Conservation (phyloP, 768 basidiomycete genomes). For the Mycena indigotica region DNA sequence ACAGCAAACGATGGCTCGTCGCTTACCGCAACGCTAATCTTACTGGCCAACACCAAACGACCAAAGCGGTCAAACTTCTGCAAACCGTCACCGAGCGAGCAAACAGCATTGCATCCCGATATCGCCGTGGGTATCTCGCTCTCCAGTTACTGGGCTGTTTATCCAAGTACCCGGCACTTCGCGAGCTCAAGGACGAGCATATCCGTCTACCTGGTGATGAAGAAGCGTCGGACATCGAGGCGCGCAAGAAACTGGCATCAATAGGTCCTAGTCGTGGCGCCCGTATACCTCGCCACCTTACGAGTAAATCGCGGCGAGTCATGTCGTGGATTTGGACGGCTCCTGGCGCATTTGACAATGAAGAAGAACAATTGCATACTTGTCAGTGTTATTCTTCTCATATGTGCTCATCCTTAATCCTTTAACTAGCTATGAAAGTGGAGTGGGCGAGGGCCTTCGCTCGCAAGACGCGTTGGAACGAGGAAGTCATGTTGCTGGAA, state of each 20-base stretch:
- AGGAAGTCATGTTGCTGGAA: slow-evolving; percentile 13
- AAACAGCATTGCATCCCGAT: background rate
- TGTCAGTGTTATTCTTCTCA: background rate
- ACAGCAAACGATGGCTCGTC: slow-evolving; percentile 25
- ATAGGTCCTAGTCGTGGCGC: background rate
- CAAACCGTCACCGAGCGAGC: background rate
- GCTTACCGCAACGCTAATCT: slow-evolving; percentile 29
- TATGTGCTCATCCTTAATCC: background rate
- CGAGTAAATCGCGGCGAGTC: background rate
- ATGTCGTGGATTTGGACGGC: slow-evolving; percentile 19
- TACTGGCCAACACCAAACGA: slow-evolving; percentile 26
- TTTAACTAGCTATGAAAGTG: slow-evolving; percentile 8
- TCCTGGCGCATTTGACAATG: background rate
- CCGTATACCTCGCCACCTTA: background rate
- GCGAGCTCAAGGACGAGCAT: background rate
- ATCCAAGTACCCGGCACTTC: background rate
- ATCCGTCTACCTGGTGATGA: background rate
- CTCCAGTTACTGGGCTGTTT: background rate
- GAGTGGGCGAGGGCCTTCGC: slow-evolving; percentile 19
- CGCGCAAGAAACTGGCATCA: background rate
- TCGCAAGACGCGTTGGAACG: slow-evolving; percentile 7
- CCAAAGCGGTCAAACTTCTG: slow-evolving; percentile 2
- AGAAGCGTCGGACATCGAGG: background rate
- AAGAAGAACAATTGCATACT: slow-evolving; percentile 3
- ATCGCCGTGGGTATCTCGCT: background rate